Percentiles rank a stretch among this genome's conserved stretches.
phyloP scores from a whole-genome alignment of 1,139 yeast genomes.

The Casaregolazyma suthepensis region DNA sequence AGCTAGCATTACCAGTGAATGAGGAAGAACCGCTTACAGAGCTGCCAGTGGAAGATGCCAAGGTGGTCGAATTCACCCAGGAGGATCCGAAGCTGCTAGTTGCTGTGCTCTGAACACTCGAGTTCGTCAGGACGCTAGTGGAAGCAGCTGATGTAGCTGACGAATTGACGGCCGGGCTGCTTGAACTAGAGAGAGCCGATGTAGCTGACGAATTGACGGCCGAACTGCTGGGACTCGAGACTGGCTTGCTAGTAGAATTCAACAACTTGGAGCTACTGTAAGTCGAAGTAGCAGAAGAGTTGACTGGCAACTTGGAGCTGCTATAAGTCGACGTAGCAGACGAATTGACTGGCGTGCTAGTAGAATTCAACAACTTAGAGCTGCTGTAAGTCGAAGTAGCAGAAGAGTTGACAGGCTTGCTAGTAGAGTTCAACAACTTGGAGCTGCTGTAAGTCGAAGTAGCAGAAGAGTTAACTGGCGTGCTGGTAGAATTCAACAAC shows the following conservation, averaged over 20 bases:
- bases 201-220: not conserved
- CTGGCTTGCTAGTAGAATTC: not conserved
- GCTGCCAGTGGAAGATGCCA: not conserved
- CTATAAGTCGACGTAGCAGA: not conserved
- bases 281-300: not conserved
- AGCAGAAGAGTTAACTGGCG: not conserved
- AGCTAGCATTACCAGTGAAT: not conserved
- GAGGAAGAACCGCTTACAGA: not conserved
- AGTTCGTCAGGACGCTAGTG: not conserved
- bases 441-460: not conserved
- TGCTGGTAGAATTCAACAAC: not conserved
- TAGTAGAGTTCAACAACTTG: not conserved
- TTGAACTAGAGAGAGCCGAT: not conserved
- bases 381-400: not conserved
- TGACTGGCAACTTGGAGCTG: not conserved
- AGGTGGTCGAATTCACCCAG: not conserved
- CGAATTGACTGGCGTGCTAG: not conserved
- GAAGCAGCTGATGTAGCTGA: not conserved
- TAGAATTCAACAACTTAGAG: not conserved
- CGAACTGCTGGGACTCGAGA: not conserved
- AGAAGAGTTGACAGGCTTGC: not conserved
- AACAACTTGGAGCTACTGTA: not conserved
- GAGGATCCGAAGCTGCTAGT: not conserved
- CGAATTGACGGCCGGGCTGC: not conserved
- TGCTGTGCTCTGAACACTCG: not conserved